Conservation (phyloP, 2,329 filamentous ascomycete genomes). For the Emmonsiellopsis sp. region DNA sequence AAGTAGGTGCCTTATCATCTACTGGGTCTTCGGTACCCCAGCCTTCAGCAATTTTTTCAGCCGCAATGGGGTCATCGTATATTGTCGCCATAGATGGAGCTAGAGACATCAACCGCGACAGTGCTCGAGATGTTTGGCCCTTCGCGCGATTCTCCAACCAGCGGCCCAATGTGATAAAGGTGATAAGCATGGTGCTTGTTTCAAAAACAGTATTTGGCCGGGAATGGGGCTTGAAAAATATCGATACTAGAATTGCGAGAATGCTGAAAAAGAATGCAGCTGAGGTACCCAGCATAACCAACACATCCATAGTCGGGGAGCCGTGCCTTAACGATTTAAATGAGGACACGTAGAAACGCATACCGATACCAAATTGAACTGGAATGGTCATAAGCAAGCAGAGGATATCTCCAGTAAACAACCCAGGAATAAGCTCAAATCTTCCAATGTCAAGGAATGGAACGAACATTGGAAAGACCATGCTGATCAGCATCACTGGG, state of each 20-base stretch:
- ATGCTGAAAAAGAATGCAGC: constrained; percentile 94
- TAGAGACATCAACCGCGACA: constrained; percentile 89
- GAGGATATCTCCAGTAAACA: constrained; percentile 80
- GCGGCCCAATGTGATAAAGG: constrained; percentile 82
- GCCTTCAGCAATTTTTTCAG: constrained; percentile 75
- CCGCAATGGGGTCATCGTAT: constrained; percentile 87
- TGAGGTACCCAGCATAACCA: constrained; percentile 87
- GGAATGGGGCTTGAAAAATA: constrained; percentile 64
- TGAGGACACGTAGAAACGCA: constrained; percentile 86
- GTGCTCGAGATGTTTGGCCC: constrained; percentile 87
- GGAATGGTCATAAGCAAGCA: constrained; percentile 80
- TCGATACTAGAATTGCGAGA: constrained; percentile 73
- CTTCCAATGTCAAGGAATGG: constrained; percentile 68
- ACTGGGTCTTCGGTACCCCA: constrained; percentile 44
- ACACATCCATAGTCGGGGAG: constrained; percentile 93
- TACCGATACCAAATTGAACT: constrained; percentile 92
- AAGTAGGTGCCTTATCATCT: constrained; percentile 6
- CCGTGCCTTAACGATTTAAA: constrained; percentile 85
- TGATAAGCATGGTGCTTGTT: constrained; percentile 96
- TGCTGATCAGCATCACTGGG: constrained; percentile 84
- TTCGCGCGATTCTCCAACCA: constrained; percentile 93
- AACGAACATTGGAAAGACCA: constrained; percentile 83
- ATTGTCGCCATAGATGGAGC: constrained; percentile 96
- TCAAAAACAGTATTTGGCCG: constrained; percentile 88
- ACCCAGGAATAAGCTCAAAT: constrained; percentile 55